Evolutionary conservation across 257 asterid genomes (phyloP).

Genomic region (Primulina huaijiensis): DNA sequence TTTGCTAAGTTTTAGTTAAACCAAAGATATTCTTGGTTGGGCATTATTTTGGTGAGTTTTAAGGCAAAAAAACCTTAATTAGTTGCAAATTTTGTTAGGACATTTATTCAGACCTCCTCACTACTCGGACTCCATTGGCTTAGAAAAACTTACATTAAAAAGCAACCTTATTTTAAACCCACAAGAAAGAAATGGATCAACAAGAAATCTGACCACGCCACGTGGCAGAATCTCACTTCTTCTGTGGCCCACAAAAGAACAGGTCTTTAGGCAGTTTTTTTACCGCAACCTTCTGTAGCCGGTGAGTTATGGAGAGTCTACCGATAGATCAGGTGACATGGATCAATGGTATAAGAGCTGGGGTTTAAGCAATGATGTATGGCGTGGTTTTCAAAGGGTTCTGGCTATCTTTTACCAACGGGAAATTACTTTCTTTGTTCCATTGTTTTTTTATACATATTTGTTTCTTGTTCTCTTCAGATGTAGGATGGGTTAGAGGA

Average conservation of each 20-base stretch:
- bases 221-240: conserved; percentile 54
- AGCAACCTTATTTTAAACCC: neutral
- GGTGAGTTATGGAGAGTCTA: conserved; percentile 30
- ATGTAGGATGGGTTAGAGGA: conserved; percentile 14
- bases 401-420: conserved; percentile 34
- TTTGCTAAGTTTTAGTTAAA: conserved; percentile 52
- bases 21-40: conserved; percentile 44
- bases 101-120: neutral
- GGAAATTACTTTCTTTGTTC: neutral
- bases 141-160: neutral
- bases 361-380: conserved; percentile 65
- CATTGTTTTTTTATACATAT: neutral
- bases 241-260: conserved; percentile 49
- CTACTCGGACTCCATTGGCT: conserved; percentile 35
- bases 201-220: conserved; percentile 42
- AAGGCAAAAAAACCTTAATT: conserved; percentile 25
- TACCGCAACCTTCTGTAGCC: conserved; percentile 47
- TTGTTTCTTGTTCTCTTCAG: neutral
- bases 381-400: conserved; percentile 79
- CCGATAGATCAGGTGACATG: conserved; percentile 54
- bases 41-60: conserved; percentile 40
- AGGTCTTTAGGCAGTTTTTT: conserved; percentile 75
- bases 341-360: conserved; percentile 79
- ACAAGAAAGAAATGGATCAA: neutral
- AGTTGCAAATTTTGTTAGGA: neutral